Evolutionary conservation across 345 rosid species (phyloP), one percentile per base, ranked within the genome.

Genomic region (Pistacia vera): DNA sequence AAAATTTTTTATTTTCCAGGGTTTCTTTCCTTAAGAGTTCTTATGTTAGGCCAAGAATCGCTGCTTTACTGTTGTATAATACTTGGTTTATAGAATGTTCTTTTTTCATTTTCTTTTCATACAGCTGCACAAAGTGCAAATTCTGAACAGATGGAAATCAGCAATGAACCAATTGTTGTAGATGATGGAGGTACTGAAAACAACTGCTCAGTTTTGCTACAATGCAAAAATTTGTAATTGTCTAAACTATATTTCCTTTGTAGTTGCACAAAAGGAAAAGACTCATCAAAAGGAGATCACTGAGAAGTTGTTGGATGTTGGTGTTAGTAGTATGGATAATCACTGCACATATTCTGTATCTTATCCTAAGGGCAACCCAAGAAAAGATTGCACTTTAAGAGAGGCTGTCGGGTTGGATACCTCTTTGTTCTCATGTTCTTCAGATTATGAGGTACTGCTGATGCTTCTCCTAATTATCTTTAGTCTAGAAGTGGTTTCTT

Each of bases 391-490:
- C 65, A 63, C 33, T 49, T 64, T 48, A 3, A 51, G 63, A 25
- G 75, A 75, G 46, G 72, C 33, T 66, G 33, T 28, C 66, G 46
- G 72, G 70, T 61, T 51, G 65, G 80, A 80, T 75, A 65, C 74
- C 56, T 11, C 67, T 71, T 71, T 77, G 30, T 73, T 63, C 41
- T 77, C 82, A 56, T 68, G 63, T 75, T 82, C 76, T 69, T 76
- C 75, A 63, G 64, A 57, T 58, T 46, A 28, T 66, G 71, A 63
- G 85, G 84, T 84, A 75, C 70, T 36, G 44, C 44, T 16, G 13
- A 11, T 57, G 6, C 54, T 67, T 63, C 30, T 77, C 22, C 58
- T 63, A 70, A 46, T 57, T 64, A 38, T 61, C 10, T 78, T 13
- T 49, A 35, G 55, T 77, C 66, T 51, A 30, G 4, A 63, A 52